Conservation (phyloP, 148 eudicot genomes). For the Dysphania ambrosioides region DNA sequence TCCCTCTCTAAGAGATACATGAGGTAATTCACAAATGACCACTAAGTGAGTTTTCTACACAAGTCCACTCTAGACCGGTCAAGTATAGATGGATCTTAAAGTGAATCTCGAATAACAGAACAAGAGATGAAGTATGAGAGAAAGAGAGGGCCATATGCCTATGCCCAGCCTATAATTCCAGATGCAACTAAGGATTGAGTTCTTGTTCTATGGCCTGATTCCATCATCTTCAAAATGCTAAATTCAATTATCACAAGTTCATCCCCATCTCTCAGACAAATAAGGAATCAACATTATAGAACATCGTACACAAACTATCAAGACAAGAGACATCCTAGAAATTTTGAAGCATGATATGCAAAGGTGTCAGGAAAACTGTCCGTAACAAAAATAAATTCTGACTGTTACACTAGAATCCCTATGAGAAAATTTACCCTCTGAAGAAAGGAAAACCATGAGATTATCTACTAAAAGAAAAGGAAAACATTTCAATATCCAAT, state of each 20-base stretch:
- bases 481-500: not conserved
- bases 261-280: slow-evolving; percentile 4
- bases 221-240: not conserved
- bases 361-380: not conserved
- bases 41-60: not conserved
- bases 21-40: not conserved
- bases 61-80: not conserved
- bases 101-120: not conserved
- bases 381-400: not conserved
- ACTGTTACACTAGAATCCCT: too few relatives aligned
- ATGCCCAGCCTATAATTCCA: not conserved
- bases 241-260: not conserved
- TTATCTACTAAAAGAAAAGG: not conserved
- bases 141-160: not conserved
- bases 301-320: not conserved
- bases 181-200: not conserved
- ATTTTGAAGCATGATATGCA: not conserved
- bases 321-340: not conserved
- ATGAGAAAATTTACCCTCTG: too few relatives aligned
- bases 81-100: not conserved
- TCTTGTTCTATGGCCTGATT: not conserved
- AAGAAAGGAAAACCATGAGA: too few relatives aligned
- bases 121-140: not conserved
- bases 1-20: not conserved
- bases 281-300: not conserved